These are phyloP conservation scores for Vaccinium macrocarpon DNA, from an alignment of 148 eudicot genomes.

Conservation along the genomic window DNA sequence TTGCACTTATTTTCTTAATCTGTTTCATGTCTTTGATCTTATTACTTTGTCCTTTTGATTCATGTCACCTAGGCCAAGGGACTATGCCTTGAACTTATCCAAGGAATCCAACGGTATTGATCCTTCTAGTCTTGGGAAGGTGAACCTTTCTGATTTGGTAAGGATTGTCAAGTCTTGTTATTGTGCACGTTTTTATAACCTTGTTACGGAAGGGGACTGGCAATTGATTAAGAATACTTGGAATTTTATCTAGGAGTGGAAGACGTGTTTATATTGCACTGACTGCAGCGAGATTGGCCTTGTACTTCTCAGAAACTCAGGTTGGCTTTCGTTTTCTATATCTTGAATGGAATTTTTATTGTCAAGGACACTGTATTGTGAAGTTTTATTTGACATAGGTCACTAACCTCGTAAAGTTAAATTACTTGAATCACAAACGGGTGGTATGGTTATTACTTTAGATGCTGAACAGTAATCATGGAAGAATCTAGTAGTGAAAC, in stretches of 20 bases:
- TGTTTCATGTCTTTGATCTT: not conserved
- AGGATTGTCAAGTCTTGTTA: conserved; percentile 19
- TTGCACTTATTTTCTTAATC: not conserved
- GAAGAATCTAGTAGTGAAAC: not conserved
- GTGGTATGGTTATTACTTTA: not conserved
- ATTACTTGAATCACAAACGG: not conserved
- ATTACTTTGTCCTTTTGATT: conserved; percentile 1
- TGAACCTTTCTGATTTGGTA: conserved; percentile 80
- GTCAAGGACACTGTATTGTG: not conserved
- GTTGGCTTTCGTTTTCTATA: conserved; percentile 31
- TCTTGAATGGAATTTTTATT: not conserved
- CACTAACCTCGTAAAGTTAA: not conserved
- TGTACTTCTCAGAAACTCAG: conserved; percentile 60
- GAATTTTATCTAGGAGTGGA: conserved; percentile 68
- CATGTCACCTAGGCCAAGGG: conserved; percentile 54
- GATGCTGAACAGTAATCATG: not conserved
- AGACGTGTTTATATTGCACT: conserved; percentile 59
- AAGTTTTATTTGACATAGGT: not conserved
- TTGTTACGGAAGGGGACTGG: conserved; percentile 6
- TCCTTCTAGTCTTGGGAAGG: conserved; percentile 36
- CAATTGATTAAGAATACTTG: conserved; percentile 12
- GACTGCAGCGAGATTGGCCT: conserved; percentile 95
- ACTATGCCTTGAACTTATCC: conserved; percentile 31
- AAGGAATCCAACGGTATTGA: conserved; percentile 35
- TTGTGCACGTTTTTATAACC: not conserved